Evolutionary conservation across 257 asterid species (phyloP).

Genomic region (Apocynum venetum): DNA sequence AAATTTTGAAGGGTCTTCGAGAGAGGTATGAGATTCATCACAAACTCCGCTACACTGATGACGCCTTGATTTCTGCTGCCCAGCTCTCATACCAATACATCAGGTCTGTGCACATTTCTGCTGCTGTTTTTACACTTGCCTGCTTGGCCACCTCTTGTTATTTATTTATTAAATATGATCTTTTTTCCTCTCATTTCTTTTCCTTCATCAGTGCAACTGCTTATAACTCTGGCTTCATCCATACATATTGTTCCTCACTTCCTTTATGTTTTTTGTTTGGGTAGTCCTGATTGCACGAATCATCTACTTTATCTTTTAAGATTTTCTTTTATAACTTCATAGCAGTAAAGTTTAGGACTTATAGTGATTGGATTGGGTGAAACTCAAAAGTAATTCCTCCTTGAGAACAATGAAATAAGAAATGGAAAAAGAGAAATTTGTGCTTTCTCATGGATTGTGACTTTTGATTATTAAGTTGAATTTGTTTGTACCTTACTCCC

Average conservation of each 20-base stretch:
- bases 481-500: background rate
- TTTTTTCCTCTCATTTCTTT: background rate
- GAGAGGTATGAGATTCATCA: conserved; percentile 96
- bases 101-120: conserved; percentile 39
- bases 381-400: background rate
- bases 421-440: background rate
- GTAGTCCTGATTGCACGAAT: background rate
- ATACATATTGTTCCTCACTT: background rate
- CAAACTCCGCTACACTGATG: conserved; percentile 95
- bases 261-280: background rate
- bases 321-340: background rate
- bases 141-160: background rate
- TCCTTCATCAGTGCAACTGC: background rate
- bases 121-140: background rate
- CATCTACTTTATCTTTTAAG: background rate
- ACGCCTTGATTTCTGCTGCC: conserved; percentile 79
- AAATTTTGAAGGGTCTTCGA: conserved; percentile 79
- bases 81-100: conserved; percentile 88
- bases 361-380: background rate
- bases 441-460: background rate
- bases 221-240: background rate
- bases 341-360: background rate
- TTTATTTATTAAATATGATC: background rate
- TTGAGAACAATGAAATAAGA: background rate
- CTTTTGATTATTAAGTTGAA: background rate